phyloP scores from a whole-genome alignment of 345 rosid species.

The Orychophragmus violaceus region DNA sequence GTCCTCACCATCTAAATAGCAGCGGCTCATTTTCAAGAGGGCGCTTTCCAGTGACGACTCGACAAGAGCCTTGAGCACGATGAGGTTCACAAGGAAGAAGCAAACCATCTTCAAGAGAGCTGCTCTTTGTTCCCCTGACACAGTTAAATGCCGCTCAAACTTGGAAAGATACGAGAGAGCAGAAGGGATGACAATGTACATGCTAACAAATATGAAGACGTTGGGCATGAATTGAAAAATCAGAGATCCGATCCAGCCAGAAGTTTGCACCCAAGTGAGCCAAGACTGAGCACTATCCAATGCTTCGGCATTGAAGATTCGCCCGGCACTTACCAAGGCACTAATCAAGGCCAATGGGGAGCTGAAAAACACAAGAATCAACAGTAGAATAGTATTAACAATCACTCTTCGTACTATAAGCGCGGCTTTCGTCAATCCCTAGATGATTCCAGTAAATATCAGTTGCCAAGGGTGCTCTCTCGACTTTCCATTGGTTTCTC shows the following conservation, averaged over 20 bases:
- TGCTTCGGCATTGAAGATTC: constrained; percentile 89
- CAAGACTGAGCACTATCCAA: constrained; percentile 83
- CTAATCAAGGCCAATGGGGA: constrained; percentile 85
- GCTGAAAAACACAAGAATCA: constrained; percentile 85
- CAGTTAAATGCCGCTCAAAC: constrained; percentile 85
- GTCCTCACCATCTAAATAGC: constrained; percentile 96
- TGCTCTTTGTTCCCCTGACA: constrained; percentile 90
- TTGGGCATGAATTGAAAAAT: constrained; percentile 91
- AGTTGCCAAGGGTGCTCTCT: constrained; percentile 88
- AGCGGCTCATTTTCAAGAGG: constrained; percentile 79
- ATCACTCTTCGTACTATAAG: constrained; percentile 59
- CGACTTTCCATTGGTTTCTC: constrained; percentile 98
- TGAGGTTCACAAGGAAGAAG: constrained; percentile 95
- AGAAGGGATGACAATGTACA: constrained; percentile 89
- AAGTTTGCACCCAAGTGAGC: constrained; percentile 91
- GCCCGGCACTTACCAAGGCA: constrained; percentile 78
- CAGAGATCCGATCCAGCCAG: constrained; percentile 88
- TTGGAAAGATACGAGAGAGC: constrained; percentile 87
- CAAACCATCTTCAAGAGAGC: constrained; percentile 97
- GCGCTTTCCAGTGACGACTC: constrained; percentile 88
- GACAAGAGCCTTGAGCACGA: constrained; percentile 73
- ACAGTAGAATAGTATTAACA: constrained; percentile 75
- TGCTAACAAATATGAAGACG: constrained; percentile 83
- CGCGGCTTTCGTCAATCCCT: constrained; percentile 80
- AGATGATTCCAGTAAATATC: constrained; percentile 97